phyloP scores from a whole-genome alignment of 805 yeast species.

The Yarrowia bubula region DNA sequence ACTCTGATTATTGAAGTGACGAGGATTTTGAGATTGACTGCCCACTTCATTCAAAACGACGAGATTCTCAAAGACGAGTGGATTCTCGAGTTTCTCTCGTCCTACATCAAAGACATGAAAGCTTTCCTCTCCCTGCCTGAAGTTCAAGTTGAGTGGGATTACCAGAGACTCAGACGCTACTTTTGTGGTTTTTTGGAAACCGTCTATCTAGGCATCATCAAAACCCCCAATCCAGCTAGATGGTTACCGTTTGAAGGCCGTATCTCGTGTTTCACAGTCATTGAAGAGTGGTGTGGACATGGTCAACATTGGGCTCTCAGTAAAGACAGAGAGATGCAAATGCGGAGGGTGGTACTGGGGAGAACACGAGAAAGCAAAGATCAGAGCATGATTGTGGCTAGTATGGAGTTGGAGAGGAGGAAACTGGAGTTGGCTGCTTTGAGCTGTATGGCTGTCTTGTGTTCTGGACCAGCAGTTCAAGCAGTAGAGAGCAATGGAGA shows the following conservation, averaged over 20 bases:
- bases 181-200: constrained; percentile 80
- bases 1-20: constrained; percentile 67
- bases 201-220: constrained; percentile 49
- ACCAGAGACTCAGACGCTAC: constrained; percentile 74
- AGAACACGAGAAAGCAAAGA: constrained; percentile 42
- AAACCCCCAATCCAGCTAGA: constrained; percentile 41
- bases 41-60: constrained; percentile 55
- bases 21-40: constrained; percentile 70
- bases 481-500: constrained; percentile 32
- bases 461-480: constrained; percentile 67
- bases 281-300: constrained; percentile 94
- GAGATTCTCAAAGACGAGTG: constrained; percentile 61
- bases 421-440: constrained; percentile 68
- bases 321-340: constrained; percentile 66
- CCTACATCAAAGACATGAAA: constrained; percentile 61
- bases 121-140: constrained; percentile 53
- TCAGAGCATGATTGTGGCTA: constrained; percentile 51
- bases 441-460: constrained; percentile 79
- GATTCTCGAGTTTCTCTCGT: constrained; percentile 62
- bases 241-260: constrained; percentile 88
- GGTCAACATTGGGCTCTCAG: constrained; percentile 64
- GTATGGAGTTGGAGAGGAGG: constrained; percentile 75
- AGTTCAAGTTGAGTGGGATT: constrained; percentile 64
- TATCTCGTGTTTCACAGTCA: constrained; percentile 71
- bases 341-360: constrained; percentile 42